Conservation (phyloP, 306 rosid genomes). For the Malus sylvestris region DNA sequence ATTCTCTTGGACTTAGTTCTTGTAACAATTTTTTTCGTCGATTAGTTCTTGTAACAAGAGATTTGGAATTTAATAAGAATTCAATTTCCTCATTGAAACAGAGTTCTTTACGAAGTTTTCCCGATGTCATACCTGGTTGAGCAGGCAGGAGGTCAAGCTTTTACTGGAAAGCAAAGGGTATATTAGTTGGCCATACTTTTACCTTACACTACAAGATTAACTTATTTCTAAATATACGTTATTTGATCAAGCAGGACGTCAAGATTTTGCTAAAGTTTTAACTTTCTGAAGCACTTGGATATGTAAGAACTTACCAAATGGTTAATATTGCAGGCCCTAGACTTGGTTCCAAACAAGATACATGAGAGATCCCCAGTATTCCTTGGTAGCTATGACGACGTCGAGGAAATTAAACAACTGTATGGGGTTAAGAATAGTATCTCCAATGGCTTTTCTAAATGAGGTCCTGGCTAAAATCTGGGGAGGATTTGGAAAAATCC, state of each 20-base stretch:
- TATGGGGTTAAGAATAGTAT: conserved; percentile 20
- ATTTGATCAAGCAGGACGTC: too few relatives aligned
- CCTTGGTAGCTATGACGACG: conserved; percentile 84
- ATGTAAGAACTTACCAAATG: neutral
- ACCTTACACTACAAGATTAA: neutral
- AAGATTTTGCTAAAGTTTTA: too few relatives aligned
- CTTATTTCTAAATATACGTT: too few relatives aligned
- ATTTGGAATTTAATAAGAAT: neutral
- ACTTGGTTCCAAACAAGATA: conserved; percentile 62
- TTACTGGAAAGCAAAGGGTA: conserved; percentile 83
- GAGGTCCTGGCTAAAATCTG: too few relatives aligned
- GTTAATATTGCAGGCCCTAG: conserved; percentile 49
- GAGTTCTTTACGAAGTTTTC: conserved; percentile 90
- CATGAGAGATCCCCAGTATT: conserved; percentile 79
- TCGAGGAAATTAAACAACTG: conserved; percentile 74
- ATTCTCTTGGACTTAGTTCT: too few relatives aligned
- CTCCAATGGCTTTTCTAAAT: too few relatives aligned
- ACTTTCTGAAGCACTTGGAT: neutral
- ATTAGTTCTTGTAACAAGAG: neutral
- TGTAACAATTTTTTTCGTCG: too few relatives aligned
- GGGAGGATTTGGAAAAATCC: too few relatives aligned
- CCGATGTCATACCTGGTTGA: conserved; percentile 96
- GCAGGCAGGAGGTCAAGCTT: conserved; percentile 91
- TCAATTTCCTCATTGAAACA: conserved; percentile 10
- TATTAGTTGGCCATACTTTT: neutral